Evolutionary conservation across 78 protist species (phyloP), one percentile per base, ranked within the genome.

Genomic region (Dictyostelium intermedium): DNA sequence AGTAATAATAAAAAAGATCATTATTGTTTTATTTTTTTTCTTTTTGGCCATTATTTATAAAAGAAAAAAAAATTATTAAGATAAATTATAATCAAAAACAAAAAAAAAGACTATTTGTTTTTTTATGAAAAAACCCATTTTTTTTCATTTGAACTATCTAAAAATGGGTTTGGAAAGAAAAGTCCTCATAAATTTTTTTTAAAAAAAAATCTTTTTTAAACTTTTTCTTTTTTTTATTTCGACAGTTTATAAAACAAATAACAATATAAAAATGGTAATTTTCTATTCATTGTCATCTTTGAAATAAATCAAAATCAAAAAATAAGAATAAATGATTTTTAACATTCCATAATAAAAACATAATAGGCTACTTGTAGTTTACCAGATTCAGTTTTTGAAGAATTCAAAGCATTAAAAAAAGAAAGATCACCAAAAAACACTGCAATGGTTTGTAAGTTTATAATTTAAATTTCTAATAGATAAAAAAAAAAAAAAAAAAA

Each of bases 361-460:
- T 5, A 8, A 70, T 70, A 83, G 91, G 91, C 95, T 0, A 91
- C 91, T 45, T 91, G 95, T 43, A 20, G 25, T 34, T 25, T 91
- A 34, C 35, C 56, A 47, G 85, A 69, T 39, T 91, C 72, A 37
- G 70, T 1, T 30, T 50, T 74, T 18, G 84, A 73, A 37, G 69
- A 25, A 37, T 81, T 32, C 73, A 92, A 92, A 89, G 77, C 84
- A 35, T 84, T 84, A 69, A 92, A 81, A 50, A 73, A 56, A 56
- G 41, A 32, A 18, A 78, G 77, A 50, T 43, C 53, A 37, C 91
- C 91, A 66, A 47, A 56, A 41, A 78, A 89, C 82, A 47, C 82
- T 63, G 96, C 96, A 4, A 56, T 92, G 66, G 50, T 84, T 35
- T 47, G 96, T 92, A 79, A 18, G 91, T 45, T 4, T 27, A 20